phyloP scores from a whole-genome alignment of 1,284 basidiomycete species.

The Heterobasidion irregulare region DNA sequence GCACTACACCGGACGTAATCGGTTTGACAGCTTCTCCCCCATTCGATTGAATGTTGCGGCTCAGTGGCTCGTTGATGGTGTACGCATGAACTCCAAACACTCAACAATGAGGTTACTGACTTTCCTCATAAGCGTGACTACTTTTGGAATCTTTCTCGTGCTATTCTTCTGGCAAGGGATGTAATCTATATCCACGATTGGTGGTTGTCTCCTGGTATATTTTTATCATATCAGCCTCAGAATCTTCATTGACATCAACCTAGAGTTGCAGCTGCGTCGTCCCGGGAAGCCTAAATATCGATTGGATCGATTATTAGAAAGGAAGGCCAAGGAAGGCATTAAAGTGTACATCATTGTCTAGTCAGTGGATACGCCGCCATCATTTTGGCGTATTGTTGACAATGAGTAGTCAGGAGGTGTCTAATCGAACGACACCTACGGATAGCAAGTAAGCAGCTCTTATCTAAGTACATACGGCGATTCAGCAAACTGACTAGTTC shows the following conservation, averaged over 20 bases:
- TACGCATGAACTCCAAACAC: conserved; percentile 27
- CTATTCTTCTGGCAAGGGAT: conserved; percentile 86
- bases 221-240: not conserved
- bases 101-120: not conserved
- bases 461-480: too few relatives aligned
- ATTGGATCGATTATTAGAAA: conserved; percentile 81
- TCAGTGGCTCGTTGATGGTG: conserved; percentile 99
- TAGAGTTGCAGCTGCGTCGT: conserved; percentile 79
- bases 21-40: conserved; percentile 94
- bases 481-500: not conserved
- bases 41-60: conserved; percentile 90
- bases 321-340: conserved; percentile 94
- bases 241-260: conserved; percentile 14
- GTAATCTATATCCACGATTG: conserved; percentile 92
- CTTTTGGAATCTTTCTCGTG: conserved; percentile 95
- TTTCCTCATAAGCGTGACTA: conserved; percentile 68
- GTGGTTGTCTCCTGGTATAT: conserved; percentile 83
- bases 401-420: conserved; percentile 82
- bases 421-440: conserved; percentile 91
- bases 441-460: conserved; percentile 67
- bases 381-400: not conserved
- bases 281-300: conserved; percentile 84
- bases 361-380: conserved; percentile 31
- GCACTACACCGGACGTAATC: conserved; percentile 75
- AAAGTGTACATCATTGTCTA: conserved; percentile 96